Base-by-base conservation (phyloP, 2,329 filamentous ascomycete species). In the Triangularia verruculosa region DNA sequence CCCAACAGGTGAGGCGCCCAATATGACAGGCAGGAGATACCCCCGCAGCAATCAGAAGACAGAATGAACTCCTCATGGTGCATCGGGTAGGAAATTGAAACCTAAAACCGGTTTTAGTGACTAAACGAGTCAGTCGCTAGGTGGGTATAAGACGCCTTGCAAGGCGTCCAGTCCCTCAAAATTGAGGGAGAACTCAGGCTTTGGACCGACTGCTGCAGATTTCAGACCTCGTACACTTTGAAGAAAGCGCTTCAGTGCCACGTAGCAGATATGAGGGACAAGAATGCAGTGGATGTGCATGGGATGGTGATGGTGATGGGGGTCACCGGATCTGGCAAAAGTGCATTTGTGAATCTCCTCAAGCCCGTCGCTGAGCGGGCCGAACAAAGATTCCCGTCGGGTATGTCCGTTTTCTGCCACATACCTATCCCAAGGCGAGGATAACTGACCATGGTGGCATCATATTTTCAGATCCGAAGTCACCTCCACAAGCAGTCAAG, bases 261-360 rank as follows among this genome's bases (percentile, higher is more conserved):
- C 12, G 34, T 7, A 39, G 13, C 34, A 39, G 15, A 7, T n/a
- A 39, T 25, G 15, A 30, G 22, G 39, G 22, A 30, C 28, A 27
- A 24, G 15, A 32, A 22, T 17, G 2, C 20, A 52, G 20, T 5
- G 24, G 34, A 30, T 28, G 15, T 39, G 27, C 25, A 60, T 17
- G 58, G 58, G n/a, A 54, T 60, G 47, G 24, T 61, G 25, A 22
- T 61, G 27, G 58, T 39, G 20, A 61, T 61, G 58, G 58, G 58
- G 6, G 47, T 61, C 13, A 61, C 47, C 15, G 58, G 58, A 6
- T 25, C 58, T 2, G 58, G 58, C 1, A 61, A 61, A 30, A 61
- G 47, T 11, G 17, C 47, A 12, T 55, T 61, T 20, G n/a, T 61
- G 39, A 55, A 61, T 30, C 28, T 53, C 15, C 58, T 61, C 27